phyloP scores from a whole-genome alignment of 208 protist species.

The Zelonia costaricensis region DNA sequence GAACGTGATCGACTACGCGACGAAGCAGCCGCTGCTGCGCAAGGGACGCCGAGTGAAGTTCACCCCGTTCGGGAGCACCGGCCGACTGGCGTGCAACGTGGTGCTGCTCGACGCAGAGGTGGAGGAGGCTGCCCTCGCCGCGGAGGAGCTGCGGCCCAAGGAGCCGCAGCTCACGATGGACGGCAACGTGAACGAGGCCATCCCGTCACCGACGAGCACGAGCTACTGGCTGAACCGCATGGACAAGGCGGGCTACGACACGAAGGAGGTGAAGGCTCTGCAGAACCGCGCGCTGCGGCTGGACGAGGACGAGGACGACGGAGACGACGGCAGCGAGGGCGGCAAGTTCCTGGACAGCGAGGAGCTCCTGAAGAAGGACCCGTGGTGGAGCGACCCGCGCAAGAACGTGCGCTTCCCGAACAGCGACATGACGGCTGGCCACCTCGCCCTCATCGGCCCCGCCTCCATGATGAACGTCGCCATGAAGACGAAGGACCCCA shows the following conservation, averaged over 20 bases:
- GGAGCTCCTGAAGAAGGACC: constrained; percentile 88
- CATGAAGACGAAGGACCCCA: constrained; percentile 79
- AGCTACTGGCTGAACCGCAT: constrained; percentile 88
- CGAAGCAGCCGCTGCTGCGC: constrained; percentile 41
- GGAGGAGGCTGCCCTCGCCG: constrained; percentile 46
- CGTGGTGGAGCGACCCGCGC: constrained; percentile 85
- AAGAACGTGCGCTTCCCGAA: constrained; percentile 84
- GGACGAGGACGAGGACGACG: constrained; percentile 67
- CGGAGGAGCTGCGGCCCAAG: constrained; percentile 47
- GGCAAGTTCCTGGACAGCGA: constrained; percentile 80
- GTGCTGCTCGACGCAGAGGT: constrained; percentile 64
- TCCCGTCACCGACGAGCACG: constrained; percentile 84
- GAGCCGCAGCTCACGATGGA: constrained; percentile 59
- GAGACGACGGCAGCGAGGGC: constrained; percentile 35
- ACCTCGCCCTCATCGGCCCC: constrained; percentile 81
- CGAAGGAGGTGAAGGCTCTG: constrained; percentile 73
- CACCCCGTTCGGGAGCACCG: constrained; percentile 58
- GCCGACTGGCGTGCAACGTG: constrained; percentile 70
- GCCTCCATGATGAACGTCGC: constrained; percentile 91
- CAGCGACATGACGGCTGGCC: constrained; percentile 78
- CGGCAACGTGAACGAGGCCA: constrained; percentile 77
- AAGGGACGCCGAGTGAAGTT: constrained; percentile 81
- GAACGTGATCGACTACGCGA: constrained; percentile 65
- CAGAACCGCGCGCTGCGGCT: constrained; percentile 73
- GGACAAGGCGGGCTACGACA: constrained; percentile 83